phyloP scores from a whole-genome alignment of 139 green algal species.

The Auxenochlorella protothecoides region DNA sequence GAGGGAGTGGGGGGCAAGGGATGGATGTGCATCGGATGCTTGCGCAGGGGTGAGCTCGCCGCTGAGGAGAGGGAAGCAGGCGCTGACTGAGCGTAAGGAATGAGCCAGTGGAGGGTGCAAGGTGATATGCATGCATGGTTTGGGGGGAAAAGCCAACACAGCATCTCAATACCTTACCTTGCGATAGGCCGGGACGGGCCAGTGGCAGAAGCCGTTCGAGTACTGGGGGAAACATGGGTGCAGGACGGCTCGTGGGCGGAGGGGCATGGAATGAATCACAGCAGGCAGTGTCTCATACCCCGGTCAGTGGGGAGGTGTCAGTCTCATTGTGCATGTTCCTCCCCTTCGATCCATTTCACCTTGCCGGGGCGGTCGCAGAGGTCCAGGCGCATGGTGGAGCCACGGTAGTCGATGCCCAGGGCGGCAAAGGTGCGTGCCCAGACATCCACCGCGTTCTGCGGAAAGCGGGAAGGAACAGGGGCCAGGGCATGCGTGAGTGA shows the following conservation, averaged over 20 bases:
- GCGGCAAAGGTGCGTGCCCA: slow-evolving; percentile 66
- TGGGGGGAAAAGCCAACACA: too few relatives aligned
- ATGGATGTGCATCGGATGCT: too few relatives aligned
- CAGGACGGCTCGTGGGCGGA: too few relatives aligned
- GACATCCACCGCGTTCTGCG: slow-evolving; percentile 41
- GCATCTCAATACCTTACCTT: not conserved
- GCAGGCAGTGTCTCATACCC: not conserved
- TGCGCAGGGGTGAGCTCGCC: too few relatives aligned
- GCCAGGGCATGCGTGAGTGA: not conserved
- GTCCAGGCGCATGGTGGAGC: slow-evolving; percentile 60
- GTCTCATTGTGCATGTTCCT: not conserved
- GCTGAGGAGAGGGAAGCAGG: too few relatives aligned
- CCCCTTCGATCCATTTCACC: not conserved
- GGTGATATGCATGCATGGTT: not conserved
- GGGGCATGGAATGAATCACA: not conserved
- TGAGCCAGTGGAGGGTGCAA: not conserved
- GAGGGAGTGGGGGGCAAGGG: too few relatives aligned
- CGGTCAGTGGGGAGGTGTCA: not conserved
- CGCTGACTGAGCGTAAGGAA: too few relatives aligned
- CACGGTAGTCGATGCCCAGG: slow-evolving; percentile 65
- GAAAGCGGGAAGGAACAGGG: not conserved
- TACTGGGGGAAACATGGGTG: slow-evolving; percentile 29
- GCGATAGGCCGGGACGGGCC: slow-evolving; percentile 43
- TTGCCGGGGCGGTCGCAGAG: slow-evolving; percentile 49
- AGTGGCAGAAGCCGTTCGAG: slow-evolving; percentile 70